Percentiles rank a stretch among this genome's conserved stretches.
phyloP scores from a whole-genome alignment of 192 early-diverging fungal species.

The Backusella psychrophila region DNA sequence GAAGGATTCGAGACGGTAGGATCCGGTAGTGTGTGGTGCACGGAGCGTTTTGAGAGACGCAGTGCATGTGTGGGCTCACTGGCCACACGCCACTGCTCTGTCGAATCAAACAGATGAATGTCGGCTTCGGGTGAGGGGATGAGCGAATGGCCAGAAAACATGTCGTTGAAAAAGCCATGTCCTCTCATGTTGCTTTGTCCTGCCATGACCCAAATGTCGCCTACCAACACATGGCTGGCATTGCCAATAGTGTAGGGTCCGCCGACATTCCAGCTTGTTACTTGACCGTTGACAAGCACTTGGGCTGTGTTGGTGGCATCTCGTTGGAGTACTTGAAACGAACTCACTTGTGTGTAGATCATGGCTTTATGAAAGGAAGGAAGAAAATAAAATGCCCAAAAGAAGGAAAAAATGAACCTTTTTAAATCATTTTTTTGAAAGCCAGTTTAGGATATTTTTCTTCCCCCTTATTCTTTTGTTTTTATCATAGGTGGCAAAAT shows the following conservation, averaged over 20 bases:
- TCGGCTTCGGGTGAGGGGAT: background rate
- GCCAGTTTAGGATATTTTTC: no score
- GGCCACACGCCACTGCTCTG: conserved; percentile 22
- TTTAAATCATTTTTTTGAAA: no score
- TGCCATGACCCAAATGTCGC: conserved; percentile 38
- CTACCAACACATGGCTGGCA: conserved; percentile 23
- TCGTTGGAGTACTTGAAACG: conserved; percentile 26
- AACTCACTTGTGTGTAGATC: background rate
- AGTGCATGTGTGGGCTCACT: conserved; percentile 30
- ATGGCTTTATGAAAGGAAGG: background rate
- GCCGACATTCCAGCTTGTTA: background rate
- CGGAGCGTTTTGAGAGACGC: background rate
- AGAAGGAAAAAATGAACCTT: no score
- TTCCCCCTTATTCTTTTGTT: no score
- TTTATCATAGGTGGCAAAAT: no score
- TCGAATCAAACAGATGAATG: conserved; percentile 26
- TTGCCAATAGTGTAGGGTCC: conserved; percentile 28
- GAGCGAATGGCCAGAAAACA: background rate
- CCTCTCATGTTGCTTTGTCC: conserved; percentile 43
- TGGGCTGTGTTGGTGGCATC: conserved; percentile 5
- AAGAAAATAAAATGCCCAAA: no score
- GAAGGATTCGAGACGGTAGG: conserved; percentile 31
- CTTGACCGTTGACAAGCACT: background rate
- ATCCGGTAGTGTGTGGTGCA: conserved; percentile 31
- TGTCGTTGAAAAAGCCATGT: conserved; percentile 12